Base-by-base conservation (phyloP, 1,139 yeast species). In the Pneumocystis oryctolagi region DNA sequence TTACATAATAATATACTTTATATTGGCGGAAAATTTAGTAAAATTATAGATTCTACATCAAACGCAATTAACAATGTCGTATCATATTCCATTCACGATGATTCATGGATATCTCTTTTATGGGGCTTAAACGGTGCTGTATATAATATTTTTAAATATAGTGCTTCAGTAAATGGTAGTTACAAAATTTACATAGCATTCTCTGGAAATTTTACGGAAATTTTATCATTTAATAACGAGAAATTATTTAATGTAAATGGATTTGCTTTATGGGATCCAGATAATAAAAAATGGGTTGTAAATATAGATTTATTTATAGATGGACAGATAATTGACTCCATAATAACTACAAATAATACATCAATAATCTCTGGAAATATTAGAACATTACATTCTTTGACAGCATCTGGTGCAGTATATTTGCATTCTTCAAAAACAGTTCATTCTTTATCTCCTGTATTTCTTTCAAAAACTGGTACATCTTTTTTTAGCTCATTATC, bases 21-120 rank as follows among this genome's bases (percentile, higher is more conserved):
- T 5, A 64, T 78, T 5, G 68, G 72, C 9, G 82, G 83, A 30
- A 71, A 72, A 20, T 78, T 78, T 67, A 66, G 71, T 55, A 68
- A 68, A n/a, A 71, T 76, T 1, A 68, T 68, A 31, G 71, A 73
- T 59, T 66, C 70, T 2, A 61, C 69, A 8, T 71, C 72, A 6
- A 71, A 72, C 4, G 68, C 67, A 9, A 62, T 67, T 35, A 63
- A 65, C 30, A 65, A 71, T 20, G 64, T 73, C 20, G 75, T 72
- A 2, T 65, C 69, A 34, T 71, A 72, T 60, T 71, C 73, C 37
- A 63, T 71, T 3, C 65, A 68, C 0, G 62, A 68, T 12, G 63
- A 66, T 37, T 62, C 66, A 35, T 70, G 72, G 71, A 60, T 65
- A 6, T 61, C 55, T 9, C 55, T 47, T 14, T 47, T 47, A 25